Evolutionary conservation across 305 asterid genomes (phyloP).

Genomic region (Solanum hybrid): DNA sequence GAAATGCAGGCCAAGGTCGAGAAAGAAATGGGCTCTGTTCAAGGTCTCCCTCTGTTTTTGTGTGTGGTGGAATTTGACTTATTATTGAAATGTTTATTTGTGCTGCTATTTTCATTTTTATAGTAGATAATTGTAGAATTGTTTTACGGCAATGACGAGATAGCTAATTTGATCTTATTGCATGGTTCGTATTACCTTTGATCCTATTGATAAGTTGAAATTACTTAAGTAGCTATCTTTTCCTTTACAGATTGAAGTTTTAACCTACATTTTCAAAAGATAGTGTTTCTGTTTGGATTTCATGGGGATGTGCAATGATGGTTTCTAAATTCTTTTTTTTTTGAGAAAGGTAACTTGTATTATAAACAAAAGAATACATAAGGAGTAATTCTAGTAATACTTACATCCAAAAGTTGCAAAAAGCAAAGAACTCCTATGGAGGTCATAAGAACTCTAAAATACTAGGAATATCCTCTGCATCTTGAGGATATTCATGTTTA

Average conservation of each 20-base stretch:
- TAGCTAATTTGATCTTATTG: background rate
- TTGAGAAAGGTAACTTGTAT: no score
- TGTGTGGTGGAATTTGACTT: background rate
- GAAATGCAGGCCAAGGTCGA: slow-evolving; percentile 79
- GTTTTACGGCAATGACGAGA: background rate
- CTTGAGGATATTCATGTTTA: no score
- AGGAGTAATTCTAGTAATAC: no score
- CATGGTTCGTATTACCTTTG: background rate
- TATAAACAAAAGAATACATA: no score
- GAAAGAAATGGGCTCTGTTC: slow-evolving; percentile 64
- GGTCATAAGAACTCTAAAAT: no score
- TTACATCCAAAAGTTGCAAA: no score
- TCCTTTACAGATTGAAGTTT: background rate
- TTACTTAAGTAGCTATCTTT: background rate
- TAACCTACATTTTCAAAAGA: background rate
- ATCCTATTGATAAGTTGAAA: background rate
- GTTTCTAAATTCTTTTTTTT: background rate
- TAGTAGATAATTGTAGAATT: background rate
- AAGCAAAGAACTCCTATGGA: no score
- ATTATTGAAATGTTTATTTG: background rate
- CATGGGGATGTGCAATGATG: background rate
- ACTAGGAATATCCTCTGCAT: no score
- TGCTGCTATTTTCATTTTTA: background rate
- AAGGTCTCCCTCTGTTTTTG: slow-evolving; percentile 29
- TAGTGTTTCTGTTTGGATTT: background rate